Base-by-base conservation (phyloP, 2,329 filamentous ascomycete species). In the Plectosphaerella plurivora region DNA sequence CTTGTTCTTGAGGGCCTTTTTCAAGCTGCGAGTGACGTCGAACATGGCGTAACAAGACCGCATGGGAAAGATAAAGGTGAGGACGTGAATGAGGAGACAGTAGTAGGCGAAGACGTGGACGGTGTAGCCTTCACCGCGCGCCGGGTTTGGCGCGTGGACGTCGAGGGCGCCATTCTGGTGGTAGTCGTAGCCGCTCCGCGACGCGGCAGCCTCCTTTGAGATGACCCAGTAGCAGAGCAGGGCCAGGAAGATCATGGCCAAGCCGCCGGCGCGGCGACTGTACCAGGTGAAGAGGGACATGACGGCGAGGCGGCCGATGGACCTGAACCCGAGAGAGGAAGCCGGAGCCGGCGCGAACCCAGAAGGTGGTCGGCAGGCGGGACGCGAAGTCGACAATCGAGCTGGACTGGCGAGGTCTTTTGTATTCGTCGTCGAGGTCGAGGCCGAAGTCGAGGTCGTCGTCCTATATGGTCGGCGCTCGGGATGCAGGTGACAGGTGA, bases 21-120 rank as follows among this genome's bases (percentile, higher is more conserved):
- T 73, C 49, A 85, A 66, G 55, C 69, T 72, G 24, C 68, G 68
- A 15, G 81, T 82, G 51, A 86, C 73, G 60, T 78, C 77, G 72
- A 78, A 79, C 49, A 86, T 74, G 15, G 82, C 78, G 73, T 76
- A 86, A 67, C 78, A 82, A 22, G 83, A 80, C 54, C 84, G 78
- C 6, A 85, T 61, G 20, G 84, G 82, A 59, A 89, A 88, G 33
- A 77, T 65, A 57, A 82, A 79, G 60, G 87, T 83, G 51, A 87
- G 71, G 51, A 83, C 53, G 65, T 89, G 86, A 52, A 88, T 78
- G 35, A 86, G 64, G 16, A 88, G 71, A 50, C 79, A 83, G 67
- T 88, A 89, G 61, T 82, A 83, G 48, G 83, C 76, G 61, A 86
- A 87, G 28, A 82, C 33, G 47, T 74, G 65, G 14, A 79, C 80